These are phyloP conservation scores for Rubus idaeus DNA, from an alignment of 306 rosid species.

Conservation along the genomic window DNA sequence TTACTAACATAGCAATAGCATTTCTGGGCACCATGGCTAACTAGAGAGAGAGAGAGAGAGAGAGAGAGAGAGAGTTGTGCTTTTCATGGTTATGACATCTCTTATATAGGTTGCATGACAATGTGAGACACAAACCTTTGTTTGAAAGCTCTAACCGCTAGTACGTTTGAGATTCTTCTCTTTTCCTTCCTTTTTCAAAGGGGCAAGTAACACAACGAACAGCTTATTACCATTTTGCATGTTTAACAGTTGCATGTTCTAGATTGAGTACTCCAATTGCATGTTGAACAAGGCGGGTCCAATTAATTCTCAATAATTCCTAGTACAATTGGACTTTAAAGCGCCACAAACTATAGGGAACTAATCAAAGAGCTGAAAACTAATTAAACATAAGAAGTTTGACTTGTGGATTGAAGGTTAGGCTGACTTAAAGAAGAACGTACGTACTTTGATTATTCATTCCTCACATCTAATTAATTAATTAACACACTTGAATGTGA, in stretches of 20 bases:
- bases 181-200: no score
- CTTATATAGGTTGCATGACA: slow-evolving; percentile 1
- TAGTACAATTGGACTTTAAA: background rate
- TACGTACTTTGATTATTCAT: no score
- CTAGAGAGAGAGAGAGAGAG: slow-evolving; percentile 11
- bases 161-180: background rate
- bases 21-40: background rate
- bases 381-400: background rate
- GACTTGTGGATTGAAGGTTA: background rate
- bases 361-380: background rate
- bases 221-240: no score
- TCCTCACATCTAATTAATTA: no score
- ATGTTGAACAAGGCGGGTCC: background rate
- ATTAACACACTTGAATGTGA: background rate
- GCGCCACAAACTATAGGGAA: background rate
- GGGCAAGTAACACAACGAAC: no score
- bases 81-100: background rate
- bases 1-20: background rate
- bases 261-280: background rate
- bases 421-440: background rate
- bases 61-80: background rate
- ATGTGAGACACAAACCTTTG: background rate
- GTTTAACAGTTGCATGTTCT: no score
- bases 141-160: background rate
- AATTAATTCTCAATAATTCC: background rate